phyloP scores from a whole-genome alignment of 352 stramenopile species.

The Globisporangium okanoganense region DNA sequence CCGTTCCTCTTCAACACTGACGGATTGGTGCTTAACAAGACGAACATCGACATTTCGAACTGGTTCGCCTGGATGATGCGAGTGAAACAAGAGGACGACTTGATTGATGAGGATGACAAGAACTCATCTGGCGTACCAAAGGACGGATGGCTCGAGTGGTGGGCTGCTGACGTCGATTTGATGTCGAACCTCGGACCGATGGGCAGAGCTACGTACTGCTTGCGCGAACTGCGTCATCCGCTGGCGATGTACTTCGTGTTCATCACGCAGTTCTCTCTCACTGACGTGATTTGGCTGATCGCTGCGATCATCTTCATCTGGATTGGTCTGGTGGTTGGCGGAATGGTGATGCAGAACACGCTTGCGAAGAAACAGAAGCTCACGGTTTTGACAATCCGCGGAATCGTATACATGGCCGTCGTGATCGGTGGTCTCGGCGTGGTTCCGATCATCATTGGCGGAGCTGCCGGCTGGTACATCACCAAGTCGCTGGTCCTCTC shows the following conservation, averaged over 20 bases:
- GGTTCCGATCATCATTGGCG: slow-evolving; percentile 50
- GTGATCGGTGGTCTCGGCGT: slow-evolving; percentile 58
- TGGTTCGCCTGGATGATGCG: slow-evolving; percentile 88
- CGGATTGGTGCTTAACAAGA: slow-evolving; percentile 79
- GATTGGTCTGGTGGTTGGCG: slow-evolving; percentile 49
- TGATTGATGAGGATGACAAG: slow-evolving; percentile 30
- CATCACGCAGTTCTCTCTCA: slow-evolving; percentile 55
- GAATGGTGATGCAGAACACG: slow-evolving; percentile 37
- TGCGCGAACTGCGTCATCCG: slow-evolving; percentile 76
- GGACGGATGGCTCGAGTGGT: slow-evolving; percentile 77
- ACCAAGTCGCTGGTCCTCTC: slow-evolving; percentile 69
- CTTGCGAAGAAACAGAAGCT: slow-evolving; percentile 58
- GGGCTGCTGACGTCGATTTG: slow-evolving; percentile 61
- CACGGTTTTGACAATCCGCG: slow-evolving; percentile 48
- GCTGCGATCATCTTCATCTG: slow-evolving; percentile 47
- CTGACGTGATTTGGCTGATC: slow-evolving; percentile 41
- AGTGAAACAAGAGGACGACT: slow-evolving; percentile 38
- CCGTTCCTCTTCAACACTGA: slow-evolving; percentile 90
- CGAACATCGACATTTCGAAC: slow-evolving; percentile 72
- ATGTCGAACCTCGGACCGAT: slow-evolving; percentile 65
- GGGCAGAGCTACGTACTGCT: slow-evolving; percentile 67
- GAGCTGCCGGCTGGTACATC: slow-evolving; percentile 51
- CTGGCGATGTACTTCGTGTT: slow-evolving; percentile 85
- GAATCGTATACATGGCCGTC: slow-evolving; percentile 70
- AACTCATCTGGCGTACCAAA: slow-evolving; percentile 41